A percentile compares a stretch with the other conserved stretches of the same genome.
phyloP scores from a whole-genome alignment of 2,329 filamentous ascomycete species.

The Nigrospora osmanthi region DNA sequence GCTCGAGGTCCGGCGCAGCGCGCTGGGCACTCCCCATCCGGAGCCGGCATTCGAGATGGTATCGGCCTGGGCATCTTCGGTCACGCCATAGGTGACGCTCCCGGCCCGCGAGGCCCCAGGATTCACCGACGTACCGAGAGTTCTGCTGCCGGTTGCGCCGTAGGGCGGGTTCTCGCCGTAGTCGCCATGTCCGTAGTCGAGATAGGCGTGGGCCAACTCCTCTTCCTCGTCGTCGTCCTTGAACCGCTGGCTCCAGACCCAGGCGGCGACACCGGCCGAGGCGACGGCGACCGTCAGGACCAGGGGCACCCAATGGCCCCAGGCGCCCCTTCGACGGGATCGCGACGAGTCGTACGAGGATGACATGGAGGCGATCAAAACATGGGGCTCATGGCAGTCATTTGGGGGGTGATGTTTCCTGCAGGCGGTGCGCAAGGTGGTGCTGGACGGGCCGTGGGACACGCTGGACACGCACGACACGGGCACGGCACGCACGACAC shows the following conservation, averaged over 20 bases:
- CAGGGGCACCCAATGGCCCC: constrained; percentile 85
- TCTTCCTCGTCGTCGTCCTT: constrained; percentile 60
- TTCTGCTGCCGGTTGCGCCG: constrained; percentile 29
- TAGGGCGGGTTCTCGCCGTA: constrained; percentile 44
- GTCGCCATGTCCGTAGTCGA: constrained; percentile 40
- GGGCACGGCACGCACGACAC: too few species aligned
- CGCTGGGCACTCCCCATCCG: constrained; percentile 72
- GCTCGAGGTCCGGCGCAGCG: constrained; percentile 73
- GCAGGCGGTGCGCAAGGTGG: too few species aligned
- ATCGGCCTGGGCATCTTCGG: constrained; percentile 20
- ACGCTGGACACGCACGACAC: too few species aligned
- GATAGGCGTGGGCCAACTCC: constrained; percentile 42
- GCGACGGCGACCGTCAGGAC: constrained; percentile 81
- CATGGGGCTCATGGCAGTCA: constrained; percentile 28
- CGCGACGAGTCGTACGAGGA: constrained; percentile 56
- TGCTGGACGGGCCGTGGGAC: too few species aligned
- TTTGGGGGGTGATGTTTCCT: constrained; percentile 3
- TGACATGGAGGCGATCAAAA: constrained; percentile 39
- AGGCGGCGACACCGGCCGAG: constrained; percentile 77
- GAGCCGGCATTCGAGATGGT: constrained; percentile 44
- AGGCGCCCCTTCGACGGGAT: constrained; percentile 51
- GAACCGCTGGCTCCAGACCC: constrained; percentile 87
- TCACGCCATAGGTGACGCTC: constrained; percentile 34
- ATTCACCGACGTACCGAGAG: constrained; percentile 24
- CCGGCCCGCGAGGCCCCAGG: constrained; percentile 26